Percentiles rank a stretch among this genome's conserved stretches.
Conservation (phyloP, 2,329 filamentous ascomycete species). For the Fusarium aywerte region DNA sequence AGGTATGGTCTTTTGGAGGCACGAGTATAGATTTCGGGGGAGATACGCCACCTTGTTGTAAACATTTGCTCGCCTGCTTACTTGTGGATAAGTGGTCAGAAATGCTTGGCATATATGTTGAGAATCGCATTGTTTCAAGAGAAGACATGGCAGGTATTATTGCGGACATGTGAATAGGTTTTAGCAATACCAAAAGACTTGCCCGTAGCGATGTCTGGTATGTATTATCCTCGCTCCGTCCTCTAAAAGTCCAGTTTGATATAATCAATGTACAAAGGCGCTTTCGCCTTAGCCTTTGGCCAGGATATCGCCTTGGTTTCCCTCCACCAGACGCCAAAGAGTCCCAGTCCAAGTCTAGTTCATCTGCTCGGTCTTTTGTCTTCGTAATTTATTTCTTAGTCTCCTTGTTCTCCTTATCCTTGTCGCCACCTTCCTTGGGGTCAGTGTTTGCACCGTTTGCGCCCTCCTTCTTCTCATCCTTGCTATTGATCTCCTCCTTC, state of each 20-base stretch:
- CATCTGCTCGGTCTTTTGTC: constrained; percentile 22
- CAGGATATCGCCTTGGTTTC: constrained; percentile 33
- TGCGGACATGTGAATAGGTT: constrained; percentile 51
- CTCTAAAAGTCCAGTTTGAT: constrained; percentile 45
- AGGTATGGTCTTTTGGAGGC: constrained; percentile 62
- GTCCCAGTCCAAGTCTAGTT: constrained; percentile 34
- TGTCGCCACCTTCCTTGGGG: constrained; percentile 62
- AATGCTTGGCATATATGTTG: constrained; percentile 67
- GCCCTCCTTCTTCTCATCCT: constrained; percentile 68
- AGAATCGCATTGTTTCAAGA: constrained; percentile 63
- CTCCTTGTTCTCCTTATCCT: constrained; percentile 69
- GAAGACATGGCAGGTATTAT: constrained; percentile 81
- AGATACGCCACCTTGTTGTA: constrained; percentile 74
- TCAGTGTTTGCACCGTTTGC: constrained; percentile 55
- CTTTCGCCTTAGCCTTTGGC: constrained; percentile 38
- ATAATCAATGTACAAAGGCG: constrained; percentile 48
- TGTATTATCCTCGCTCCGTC: constrained; percentile 41
- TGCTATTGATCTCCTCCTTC: constrained; percentile 74
- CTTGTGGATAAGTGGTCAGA: constrained; percentile 73
- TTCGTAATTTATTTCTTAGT: constrained; percentile 53
- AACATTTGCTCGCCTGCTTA: constrained; percentile 88
- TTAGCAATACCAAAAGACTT: constrained; percentile 7
- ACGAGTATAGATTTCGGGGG: constrained; percentile 53
- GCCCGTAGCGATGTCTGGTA: constrained; percentile 19
- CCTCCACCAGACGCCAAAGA: constrained; percentile 43